Percentiles rank a stretch among this genome's conserved stretches.
Conservation (phyloP, 495 filamentous ascomycete species). For the Trichoderma orchidacearum region DNA sequence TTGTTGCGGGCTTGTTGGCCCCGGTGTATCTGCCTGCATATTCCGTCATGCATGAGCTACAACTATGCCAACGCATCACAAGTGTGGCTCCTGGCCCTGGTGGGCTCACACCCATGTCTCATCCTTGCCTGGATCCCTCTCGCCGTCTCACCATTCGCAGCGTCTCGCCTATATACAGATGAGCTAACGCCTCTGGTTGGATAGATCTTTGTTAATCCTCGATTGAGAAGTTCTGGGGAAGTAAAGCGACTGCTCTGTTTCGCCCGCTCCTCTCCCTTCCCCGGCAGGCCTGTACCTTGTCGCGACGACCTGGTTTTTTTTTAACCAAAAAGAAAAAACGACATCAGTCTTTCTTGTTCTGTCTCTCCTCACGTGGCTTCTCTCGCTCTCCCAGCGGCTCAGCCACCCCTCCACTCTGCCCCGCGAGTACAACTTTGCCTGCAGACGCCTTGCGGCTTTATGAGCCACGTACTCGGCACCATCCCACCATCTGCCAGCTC, state of each 20-base stretch:
- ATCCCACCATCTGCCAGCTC: conserved; percentile 32
- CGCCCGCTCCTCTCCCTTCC: conserved; percentile 4
- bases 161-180: conserved; percentile 16
- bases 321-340: conserved; percentile 11
- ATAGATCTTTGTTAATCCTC: conserved; percentile 19
- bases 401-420: conserved; percentile 31
- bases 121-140: neutral
- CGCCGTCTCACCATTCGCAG: neutral
- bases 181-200: conserved; percentile 36
- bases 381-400: conserved; percentile 20
- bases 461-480: neutral
- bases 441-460: conserved; percentile 24
- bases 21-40: conserved; percentile 38
- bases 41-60: conserved; percentile 36
- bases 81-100: conserved; percentile 3
- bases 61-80: conserved; percentile 36
- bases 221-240: conserved; percentile 17
- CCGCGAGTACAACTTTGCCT: conserved; percentile 38
- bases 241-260: conserved; percentile 18
- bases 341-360: conserved; percentile 4
- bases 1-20: neutral
- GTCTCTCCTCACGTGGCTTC: conserved; percentile 34
- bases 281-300: neutral
- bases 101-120: conserved; percentile 13
- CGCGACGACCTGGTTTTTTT: conserved; percentile 8